phyloP scores from a whole-genome alignment of 345 rosid genomes.

The Theobroma cacao region DNA sequence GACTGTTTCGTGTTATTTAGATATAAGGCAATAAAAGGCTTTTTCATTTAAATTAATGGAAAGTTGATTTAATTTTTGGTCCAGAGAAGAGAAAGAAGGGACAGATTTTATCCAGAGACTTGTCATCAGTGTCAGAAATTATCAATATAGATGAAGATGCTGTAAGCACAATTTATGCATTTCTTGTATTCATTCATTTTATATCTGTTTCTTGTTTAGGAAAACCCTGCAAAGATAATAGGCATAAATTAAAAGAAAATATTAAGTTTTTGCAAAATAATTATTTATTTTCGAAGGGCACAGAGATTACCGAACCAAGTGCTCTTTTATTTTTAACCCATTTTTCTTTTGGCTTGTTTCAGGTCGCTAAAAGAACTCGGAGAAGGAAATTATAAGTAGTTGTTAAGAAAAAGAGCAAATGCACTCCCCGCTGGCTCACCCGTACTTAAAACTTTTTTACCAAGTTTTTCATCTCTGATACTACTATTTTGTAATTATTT shows the following conservation, averaged over 20 bases:
- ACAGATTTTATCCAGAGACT: constrained; percentile 10
- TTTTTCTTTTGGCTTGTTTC: neutral
- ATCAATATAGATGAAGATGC: constrained; percentile 21
- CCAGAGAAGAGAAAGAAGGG: constrained; percentile 37
- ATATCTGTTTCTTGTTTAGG: neutral
- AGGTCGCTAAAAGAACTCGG: constrained; percentile 36
- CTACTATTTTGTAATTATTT: no score
- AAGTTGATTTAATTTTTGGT: constrained; percentile 3
- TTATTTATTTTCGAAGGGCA: no score
- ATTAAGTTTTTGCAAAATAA: neutral
- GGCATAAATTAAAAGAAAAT: neutral
- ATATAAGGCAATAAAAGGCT: neutral
- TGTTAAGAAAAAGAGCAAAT: neutral
- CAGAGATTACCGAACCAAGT: no score
- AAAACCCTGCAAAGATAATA: neutral
- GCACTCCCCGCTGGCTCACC: no score
- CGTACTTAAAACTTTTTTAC: no score
- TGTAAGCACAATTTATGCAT: constrained; percentile 25
- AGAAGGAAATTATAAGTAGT: constrained; percentile 18
- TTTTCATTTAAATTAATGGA: neutral
- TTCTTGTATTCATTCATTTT: neutral
- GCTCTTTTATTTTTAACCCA: no score
- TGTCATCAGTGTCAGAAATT: constrained; percentile 25
- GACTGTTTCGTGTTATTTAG: neutral
- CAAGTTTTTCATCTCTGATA: no score